phyloP scores from a whole-genome alignment of 148 eudicot genomes.

The Spergularia bocconei region DNA sequence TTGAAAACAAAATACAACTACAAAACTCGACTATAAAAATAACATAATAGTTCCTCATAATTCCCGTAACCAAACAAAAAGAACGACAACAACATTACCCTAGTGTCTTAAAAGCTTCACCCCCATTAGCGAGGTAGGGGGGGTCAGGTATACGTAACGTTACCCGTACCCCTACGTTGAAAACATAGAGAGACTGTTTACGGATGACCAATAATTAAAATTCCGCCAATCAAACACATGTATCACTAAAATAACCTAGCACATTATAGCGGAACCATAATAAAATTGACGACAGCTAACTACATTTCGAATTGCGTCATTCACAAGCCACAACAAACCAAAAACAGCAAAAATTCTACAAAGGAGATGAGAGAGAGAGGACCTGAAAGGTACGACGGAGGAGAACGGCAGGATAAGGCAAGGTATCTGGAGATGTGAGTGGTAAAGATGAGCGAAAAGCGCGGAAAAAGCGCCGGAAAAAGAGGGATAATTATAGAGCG shows the following conservation, averaged over 20 bases:
- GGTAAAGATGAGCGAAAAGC: conserved; percentile 69
- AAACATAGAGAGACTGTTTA: no score
- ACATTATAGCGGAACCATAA: no score
- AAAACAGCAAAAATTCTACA: background rate
- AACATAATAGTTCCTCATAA: no score
- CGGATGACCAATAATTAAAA: no score
- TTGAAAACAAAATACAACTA: background rate
- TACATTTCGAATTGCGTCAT: no score
- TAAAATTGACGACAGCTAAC: no score
- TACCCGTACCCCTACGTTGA: no score
- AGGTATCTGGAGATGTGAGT: conserved; percentile 55
- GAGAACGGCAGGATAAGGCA: conserved; percentile 84
- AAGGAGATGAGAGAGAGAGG: background rate
- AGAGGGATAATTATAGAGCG: conserved; percentile 80
- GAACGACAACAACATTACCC: no score
- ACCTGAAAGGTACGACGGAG: conserved; percentile 74
- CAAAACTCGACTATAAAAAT: no score
- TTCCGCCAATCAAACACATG: background rate
- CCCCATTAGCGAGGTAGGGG: no score
- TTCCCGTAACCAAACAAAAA: background rate
- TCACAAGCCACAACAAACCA: background rate
- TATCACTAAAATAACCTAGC: background rate
- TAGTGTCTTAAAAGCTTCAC: no score
- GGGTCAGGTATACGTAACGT: no score
- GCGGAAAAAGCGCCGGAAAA: conserved; percentile 88